A percentile compares a stretch with the other conserved stretches of the same genome.
Conservation (phyloP, 495 filamentous ascomycete genomes). For the Aspergillus ellipticus region DNA sequence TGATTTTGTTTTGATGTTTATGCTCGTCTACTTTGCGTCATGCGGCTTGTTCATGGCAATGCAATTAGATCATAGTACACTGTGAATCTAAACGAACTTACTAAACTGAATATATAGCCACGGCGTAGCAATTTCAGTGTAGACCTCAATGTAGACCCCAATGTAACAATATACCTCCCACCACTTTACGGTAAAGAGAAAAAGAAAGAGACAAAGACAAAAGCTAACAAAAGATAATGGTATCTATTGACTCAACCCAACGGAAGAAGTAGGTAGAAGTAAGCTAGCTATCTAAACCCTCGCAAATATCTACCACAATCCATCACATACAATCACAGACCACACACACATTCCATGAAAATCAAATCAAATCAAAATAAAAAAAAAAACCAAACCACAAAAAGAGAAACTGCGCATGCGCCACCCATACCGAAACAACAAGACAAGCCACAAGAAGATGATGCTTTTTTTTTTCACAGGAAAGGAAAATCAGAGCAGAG, state of each 20-base stretch:
- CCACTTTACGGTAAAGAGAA: not conserved
- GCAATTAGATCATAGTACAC: too few species aligned
- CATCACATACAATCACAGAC: not conserved
- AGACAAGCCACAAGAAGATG: constrained; percentile 21
- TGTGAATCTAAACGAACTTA: too few species aligned
- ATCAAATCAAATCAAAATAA: not conserved
- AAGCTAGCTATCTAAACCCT: too few species aligned
- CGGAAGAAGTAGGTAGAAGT: not conserved
- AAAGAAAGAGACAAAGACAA: not conserved
- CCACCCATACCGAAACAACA: constrained; percentile 22
- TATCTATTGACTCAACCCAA: constrained; percentile 12
- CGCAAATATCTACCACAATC: not conserved
- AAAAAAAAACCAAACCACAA: constrained; percentile 15
- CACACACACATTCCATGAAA: not conserved
- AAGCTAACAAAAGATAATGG: constrained; percentile 2
- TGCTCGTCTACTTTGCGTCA: too few species aligned
- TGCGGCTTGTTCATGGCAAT: too few species aligned
- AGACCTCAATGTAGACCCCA: too few species aligned
- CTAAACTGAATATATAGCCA: too few species aligned
- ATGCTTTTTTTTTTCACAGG: constrained; percentile 32
- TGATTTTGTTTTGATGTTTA: too few species aligned
- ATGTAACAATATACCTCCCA: too few species aligned
- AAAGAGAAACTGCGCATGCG: constrained; percentile 29
- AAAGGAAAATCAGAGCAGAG: constrained; percentile 20
- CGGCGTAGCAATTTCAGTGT: too few species aligned